phyloP scores from a whole-genome alignment of 2,329 filamentous ascomycete species.

The Moelleriella libera region DNA sequence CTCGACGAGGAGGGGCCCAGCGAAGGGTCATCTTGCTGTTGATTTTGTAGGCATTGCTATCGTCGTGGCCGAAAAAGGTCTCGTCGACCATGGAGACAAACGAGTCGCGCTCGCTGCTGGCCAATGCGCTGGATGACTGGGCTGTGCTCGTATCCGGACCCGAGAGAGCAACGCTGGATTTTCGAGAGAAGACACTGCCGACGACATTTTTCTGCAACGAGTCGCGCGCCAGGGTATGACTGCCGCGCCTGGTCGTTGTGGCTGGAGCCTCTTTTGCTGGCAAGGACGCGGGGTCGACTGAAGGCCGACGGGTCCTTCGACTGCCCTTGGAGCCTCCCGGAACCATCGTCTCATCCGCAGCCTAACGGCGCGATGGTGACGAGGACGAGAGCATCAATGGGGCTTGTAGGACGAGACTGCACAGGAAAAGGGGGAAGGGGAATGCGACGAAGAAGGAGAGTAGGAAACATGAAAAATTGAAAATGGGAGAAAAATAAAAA shows the following conservation, averaged over 20 bases:
- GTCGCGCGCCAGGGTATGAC: conserved; percentile 10
- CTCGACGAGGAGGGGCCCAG: conserved; percentile 32
- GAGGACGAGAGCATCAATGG: conserved; percentile 12
- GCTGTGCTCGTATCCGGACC: conserved; percentile 4
- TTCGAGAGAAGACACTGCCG: conserved; percentile 8
- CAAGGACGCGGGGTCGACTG: conserved; percentile 7
- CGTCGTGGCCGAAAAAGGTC: conserved; percentile 33
- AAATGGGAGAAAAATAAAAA: too few species aligned
- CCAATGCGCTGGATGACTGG: conserved; percentile 10
- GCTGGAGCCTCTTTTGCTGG: neutral
- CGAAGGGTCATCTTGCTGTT: conserved; percentile 14
- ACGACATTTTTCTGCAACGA: conserved; percentile 9
- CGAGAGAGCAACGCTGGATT: conserved; percentile 4
- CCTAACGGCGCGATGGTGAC: conserved; percentile 13
- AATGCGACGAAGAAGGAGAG: too few species aligned
- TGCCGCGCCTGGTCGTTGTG: conserved; percentile 4
- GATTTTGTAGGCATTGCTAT: conserved; percentile 22
- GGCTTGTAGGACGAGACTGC: neutral
- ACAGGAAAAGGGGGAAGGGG: too few species aligned
- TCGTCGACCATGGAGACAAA: conserved; percentile 30
- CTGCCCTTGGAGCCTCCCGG: conserved; percentile 11
- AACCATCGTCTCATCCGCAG: conserved; percentile 7
- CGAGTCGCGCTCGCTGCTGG: conserved; percentile 26
- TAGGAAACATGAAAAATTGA: too few species aligned
- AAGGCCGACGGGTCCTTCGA: conserved; percentile 9